phyloP scores from a whole-genome alignment of 1,284 basidiomycete genomes.

The Chiua sp. region DNA sequence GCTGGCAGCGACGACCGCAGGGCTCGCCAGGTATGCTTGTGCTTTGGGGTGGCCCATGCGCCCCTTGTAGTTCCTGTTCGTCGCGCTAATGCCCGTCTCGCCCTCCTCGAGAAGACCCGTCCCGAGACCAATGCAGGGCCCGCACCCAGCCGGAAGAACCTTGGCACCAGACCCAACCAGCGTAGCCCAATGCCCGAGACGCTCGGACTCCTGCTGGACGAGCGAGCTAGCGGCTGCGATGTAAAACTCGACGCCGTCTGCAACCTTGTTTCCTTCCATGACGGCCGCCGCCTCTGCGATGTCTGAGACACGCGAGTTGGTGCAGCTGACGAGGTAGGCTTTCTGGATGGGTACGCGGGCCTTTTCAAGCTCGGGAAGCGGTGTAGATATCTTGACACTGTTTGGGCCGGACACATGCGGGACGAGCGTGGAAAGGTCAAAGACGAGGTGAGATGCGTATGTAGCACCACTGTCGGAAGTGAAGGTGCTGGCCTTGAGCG shows the following conservation, averaged over 20 bases:
- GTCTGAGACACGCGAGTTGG: constrained; percentile 97
- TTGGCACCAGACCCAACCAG: constrained; percentile 90
- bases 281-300: constrained; percentile 93
- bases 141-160: constrained; percentile 94
- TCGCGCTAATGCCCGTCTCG: constrained; percentile 95
- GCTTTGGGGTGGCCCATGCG: constrained; percentile 98
- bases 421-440: constrained; percentile 93
- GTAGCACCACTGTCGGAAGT: constrained; percentile 80
- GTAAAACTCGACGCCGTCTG: constrained; percentile 95
- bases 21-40: constrained; percentile 94
- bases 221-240: constrained; percentile 93
- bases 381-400: constrained; percentile 95
- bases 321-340: constrained; percentile 98
- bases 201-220: constrained; percentile 92
- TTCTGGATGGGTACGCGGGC: constrained; percentile 90
- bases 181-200: constrained; percentile 86
- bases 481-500: constrained; percentile 62
- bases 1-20: constrained; percentile 96
- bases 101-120: constrained; percentile 94
- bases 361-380: constrained; percentile 81
- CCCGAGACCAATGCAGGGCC: constrained; percentile 97
- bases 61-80: constrained; percentile 99
- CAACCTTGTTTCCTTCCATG: constrained; percentile 84
- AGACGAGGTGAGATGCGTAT: constrained; percentile 90
- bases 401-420: constrained; percentile 98